These are phyloP conservation scores for Bipolaris sorokiniana DNA, from an alignment of 2,329 filamentous ascomycete species.

Conservation along the genomic window DNA sequence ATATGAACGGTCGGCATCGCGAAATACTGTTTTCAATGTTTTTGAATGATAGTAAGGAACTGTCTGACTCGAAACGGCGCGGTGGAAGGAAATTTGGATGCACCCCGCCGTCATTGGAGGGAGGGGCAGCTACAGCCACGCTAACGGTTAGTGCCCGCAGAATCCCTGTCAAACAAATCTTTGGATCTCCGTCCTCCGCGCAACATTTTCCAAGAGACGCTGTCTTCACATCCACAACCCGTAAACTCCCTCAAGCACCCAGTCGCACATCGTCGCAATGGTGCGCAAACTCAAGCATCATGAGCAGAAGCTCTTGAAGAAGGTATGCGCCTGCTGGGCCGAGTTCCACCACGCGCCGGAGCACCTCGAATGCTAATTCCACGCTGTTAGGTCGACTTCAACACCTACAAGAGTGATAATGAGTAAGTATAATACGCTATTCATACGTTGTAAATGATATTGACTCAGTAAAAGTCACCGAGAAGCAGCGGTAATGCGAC, in stretches of 20 bases:
- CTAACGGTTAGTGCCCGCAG: constrained; percentile 20
- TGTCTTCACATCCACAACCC: neutral
- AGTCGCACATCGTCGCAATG: constrained; percentile 60
- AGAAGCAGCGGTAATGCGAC: constrained; percentile 76
- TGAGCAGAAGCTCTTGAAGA: constrained; percentile 89
- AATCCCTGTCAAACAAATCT: constrained; percentile 21
- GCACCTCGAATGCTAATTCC: neutral
- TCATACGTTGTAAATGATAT: too few species aligned
- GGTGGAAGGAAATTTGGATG: constrained; percentile 16
- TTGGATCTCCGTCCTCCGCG: constrained; percentile 23
- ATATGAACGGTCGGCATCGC: constrained; percentile 79
- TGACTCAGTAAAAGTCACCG: constrained; percentile 62
- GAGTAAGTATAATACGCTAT: constrained; percentile 39
- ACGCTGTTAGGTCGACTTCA: constrained; percentile 75
- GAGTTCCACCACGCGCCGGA: neutral
- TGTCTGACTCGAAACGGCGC: constrained; percentile 8
- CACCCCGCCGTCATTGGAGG: constrained; percentile 19
- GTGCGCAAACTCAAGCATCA: constrained; percentile 92
- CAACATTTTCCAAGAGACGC: constrained; percentile 2
- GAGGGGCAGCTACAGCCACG: constrained; percentile 12
- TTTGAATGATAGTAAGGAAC: neutral
- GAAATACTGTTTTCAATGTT: constrained; percentile 3
- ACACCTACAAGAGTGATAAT: constrained; percentile 88
- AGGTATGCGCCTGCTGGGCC: constrained; percentile 45
- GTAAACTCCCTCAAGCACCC: neutral